phyloP scores from a whole-genome alignment of 805 yeast species.

The Candida manassasensis region DNA sequence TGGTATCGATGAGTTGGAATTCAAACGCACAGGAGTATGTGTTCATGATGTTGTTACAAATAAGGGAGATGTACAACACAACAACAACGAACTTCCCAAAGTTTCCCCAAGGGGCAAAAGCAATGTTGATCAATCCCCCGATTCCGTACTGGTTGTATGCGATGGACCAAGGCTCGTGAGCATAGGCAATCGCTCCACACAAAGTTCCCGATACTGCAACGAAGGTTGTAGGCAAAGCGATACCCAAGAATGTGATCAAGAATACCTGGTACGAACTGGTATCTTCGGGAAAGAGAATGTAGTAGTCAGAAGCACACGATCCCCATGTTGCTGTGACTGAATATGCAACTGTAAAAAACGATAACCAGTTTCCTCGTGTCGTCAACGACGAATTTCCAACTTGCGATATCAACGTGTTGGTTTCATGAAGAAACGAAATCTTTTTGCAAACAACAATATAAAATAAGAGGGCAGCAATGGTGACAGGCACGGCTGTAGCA shows the following conservation, averaged over 20 bases:
- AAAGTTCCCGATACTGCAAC: conserved; percentile 28
- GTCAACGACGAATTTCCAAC: conserved; percentile 14
- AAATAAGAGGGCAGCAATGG: conserved; percentile 24
- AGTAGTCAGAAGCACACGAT: conserved; percentile 30
- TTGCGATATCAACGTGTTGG: conserved; percentile 18
- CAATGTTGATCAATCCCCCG: conserved; percentile 28
- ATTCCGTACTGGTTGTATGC: conserved; percentile 26
- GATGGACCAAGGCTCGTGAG: conserved; percentile 28
- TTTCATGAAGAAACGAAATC: conserved; percentile 12
- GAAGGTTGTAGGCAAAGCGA: conserved; percentile 29
- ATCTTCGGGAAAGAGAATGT: conserved; percentile 26
- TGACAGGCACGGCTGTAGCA: conserved; percentile 24
- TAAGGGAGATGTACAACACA: conserved; percentile 26
- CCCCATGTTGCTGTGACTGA: conserved; percentile 37
- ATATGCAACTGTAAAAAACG: conserved; percentile 32
- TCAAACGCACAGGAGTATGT: conserved; percentile 34
- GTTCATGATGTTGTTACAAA: conserved; percentile 34
- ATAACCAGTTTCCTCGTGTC: conserved; percentile 27
- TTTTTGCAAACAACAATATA: conserved; percentile 29
- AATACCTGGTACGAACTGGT: conserved; percentile 24
- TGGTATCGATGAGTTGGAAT: conserved; percentile 26
- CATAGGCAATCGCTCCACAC: conserved; percentile 29
- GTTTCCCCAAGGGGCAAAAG: conserved; percentile 33
- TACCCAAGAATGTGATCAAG: conserved; percentile 23
- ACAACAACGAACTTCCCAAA: conserved; percentile 32